Conservation (phyloP, 441 rosid genomes). For the Kokia cookei region DNA sequence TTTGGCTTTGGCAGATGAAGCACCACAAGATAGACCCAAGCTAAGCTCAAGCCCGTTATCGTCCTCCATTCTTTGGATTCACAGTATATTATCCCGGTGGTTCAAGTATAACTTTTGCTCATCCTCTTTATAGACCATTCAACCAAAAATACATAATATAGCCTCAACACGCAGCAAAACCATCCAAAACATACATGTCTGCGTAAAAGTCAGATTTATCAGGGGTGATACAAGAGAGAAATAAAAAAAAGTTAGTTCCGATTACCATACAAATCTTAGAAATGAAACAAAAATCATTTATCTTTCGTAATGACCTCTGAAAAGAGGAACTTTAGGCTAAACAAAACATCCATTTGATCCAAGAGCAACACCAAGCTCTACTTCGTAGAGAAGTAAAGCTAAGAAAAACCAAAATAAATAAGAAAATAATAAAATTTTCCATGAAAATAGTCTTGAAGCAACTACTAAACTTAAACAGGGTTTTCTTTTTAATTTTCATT, state of each 20-base stretch:
- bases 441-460: neutral
- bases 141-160: neutral
- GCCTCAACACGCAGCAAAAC: constrained; percentile 4
- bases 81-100: neutral
- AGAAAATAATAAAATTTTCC: neutral
- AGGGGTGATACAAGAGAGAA: neutral
- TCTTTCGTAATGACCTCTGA: neutral
- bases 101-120: constrained; percentile 3
- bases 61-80: constrained; percentile 52
- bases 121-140: neutral
- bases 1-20: constrained; percentile 63
- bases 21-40: constrained; percentile 86
- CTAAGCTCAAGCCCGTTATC: constrained; percentile 91
- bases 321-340: neutral
- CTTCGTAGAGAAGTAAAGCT: no score
- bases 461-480: neutral
- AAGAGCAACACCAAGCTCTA: no score
- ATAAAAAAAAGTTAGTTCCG: neutral
- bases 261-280: constrained; percentile 2
- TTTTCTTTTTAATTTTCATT: neutral
- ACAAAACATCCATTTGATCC: neutral
- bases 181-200: constrained; percentile 5
- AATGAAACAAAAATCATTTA: neutral
- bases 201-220: constrained; percentile 5
- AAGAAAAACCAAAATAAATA: no score